Base-by-base conservation (phyloP, 176 grass and related monocot genomes). In the Secale cereale region DNA sequence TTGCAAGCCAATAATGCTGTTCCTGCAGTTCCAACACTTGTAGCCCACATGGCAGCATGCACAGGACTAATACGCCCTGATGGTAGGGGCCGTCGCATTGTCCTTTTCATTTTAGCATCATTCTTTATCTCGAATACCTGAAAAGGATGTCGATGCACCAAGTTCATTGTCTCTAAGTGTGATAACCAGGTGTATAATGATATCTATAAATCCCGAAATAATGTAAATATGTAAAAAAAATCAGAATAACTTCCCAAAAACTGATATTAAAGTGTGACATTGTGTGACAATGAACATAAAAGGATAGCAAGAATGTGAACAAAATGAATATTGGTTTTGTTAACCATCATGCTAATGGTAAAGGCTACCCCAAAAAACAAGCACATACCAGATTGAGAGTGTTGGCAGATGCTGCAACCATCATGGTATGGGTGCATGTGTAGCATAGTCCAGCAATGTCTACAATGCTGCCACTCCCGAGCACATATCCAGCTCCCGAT, bases 401-500 rank as follows among this genome's bases (percentile, higher is more conserved):
- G 77, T 90, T 98, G 43, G 95, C 95, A 87, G 95, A 95, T 88
- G 95, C 93, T 28, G 93, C 95, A 78, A 95, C 95, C 95, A 98
- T 98, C 95, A 98, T 98, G 77, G 95, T 95, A 87, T 93, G 93
- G 75, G 91, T 78, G 76, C 95, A 98, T 57, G 95, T 98, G 85
- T 63, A 98, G 83, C 91, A 98, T 67, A 98, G 89, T 77, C 92
- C 92, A 8, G 87, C 87, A 36, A 95, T 66, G 85, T 95, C 91
- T 82, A 98, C 62, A 3, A 88, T 64, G 64, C 79, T 89, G 43
- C 93, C 92, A 74, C 95, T 98, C 70, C 91, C 93, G 17, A 98
- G 95, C 62, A 98, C 87, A 87, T 95, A 95, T 46, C 95, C 95
- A 88, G 95, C 80, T 65, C 95, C 95, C 14, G 95, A 93, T 85